Conservation (phyloP, 106 monocot genomes). For the Hemerocallis citrina region DNA sequence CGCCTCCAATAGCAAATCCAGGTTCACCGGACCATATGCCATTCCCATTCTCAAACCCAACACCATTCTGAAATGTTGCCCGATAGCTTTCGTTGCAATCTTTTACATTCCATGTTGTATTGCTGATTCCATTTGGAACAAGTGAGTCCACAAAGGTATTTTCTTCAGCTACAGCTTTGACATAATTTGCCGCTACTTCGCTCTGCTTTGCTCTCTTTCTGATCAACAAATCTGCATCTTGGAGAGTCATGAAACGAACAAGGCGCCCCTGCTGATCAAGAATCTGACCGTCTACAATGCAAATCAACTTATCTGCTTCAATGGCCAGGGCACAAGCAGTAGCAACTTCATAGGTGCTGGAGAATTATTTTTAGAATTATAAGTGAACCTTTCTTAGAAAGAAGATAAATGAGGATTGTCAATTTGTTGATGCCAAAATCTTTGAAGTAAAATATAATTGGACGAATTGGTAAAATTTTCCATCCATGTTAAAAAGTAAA, state of each 20-base stretch:
- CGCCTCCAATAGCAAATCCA: slow-evolving; percentile 85
- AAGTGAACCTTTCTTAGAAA: neutral
- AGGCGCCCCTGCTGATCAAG: slow-evolving; percentile 48
- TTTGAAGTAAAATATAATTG: no score
- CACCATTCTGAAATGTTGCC: slow-evolving; percentile 72
- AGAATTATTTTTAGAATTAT: slow-evolving; percentile 7
- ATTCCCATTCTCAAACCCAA: slow-evolving; percentile 80
- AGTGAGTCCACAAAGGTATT: slow-evolving; percentile 7
- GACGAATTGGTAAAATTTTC: no score
- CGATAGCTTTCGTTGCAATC: slow-evolving; percentile 7
- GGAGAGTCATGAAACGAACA: slow-evolving; percentile 66
- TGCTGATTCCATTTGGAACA: slow-evolving; percentile 12
- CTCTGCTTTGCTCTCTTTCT: slow-evolving; percentile 72
- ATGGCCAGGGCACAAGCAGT: slow-evolving; percentile 83
- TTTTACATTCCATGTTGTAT: slow-evolving; percentile 11
- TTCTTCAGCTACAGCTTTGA: slow-evolving; percentile 55
- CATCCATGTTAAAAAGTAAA: no score
- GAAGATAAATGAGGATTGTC: no score
- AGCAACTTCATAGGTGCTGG: slow-evolving; percentile 91
- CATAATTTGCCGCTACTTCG: slow-evolving; percentile 86
- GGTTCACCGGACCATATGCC: slow-evolving; percentile 50
- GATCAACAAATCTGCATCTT: slow-evolving; percentile 79
- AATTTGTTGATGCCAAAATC: no score
- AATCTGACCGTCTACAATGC: slow-evolving; percentile 86
- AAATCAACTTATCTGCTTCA: slow-evolving; percentile 82